Evolutionary conservation across 2,329 filamentous ascomycete genomes (phyloP), one percentile per base, ranked within the genome.

Genomic region (Trichophyton benhamiae): DNA sequence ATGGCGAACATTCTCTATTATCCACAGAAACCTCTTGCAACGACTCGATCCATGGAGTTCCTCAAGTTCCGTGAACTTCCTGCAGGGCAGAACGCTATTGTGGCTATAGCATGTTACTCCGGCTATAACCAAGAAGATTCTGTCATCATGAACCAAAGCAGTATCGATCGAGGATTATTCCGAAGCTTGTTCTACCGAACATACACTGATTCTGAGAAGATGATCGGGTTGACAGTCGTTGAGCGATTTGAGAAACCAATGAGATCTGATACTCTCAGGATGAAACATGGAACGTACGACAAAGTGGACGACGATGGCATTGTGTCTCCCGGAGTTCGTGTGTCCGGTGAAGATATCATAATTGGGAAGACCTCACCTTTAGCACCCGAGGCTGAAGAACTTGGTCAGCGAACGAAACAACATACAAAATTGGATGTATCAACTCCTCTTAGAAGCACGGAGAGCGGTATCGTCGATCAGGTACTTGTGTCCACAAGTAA

Each of bases 81-180:
- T 17, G 94, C 94, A 15, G 94, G 94, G 2, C 94, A 99, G 74
- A 99, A 99, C 70, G 94, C 94, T 20, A 99, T 99, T 68, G 94
- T 99, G 11, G 95, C 94, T 46, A 99, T 99, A 76, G 86, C 91
- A 63, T 95, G 89, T 74, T 99, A 99, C 77, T 96, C 91, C 60
- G 94, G 94, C 63, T 99, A 99, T 80, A 99, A 99, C 76, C 95
- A 99, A 74, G 94, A 99, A 90, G 94, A 99, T 85, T 99, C 94
- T 67, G 92, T 99, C 67, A 96, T 99, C 70, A 97, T 99, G 94
- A 99, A 99, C 75, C 94, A 99, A 78, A 96, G 91, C 78, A 96
- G 91, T 75, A 97, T 99, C 70, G 94, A 99, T 75, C 88, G 94
- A 71, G 94, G 94, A 65, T 81, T 99, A 3, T 99, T 99, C 86